A percentile compares a stretch with the other conserved stretches of the same genome.
Evolutionary conservation across 1,139 yeast genomes (phyloP).

Genomic region (Scheffersomyces segobiensis): DNA sequence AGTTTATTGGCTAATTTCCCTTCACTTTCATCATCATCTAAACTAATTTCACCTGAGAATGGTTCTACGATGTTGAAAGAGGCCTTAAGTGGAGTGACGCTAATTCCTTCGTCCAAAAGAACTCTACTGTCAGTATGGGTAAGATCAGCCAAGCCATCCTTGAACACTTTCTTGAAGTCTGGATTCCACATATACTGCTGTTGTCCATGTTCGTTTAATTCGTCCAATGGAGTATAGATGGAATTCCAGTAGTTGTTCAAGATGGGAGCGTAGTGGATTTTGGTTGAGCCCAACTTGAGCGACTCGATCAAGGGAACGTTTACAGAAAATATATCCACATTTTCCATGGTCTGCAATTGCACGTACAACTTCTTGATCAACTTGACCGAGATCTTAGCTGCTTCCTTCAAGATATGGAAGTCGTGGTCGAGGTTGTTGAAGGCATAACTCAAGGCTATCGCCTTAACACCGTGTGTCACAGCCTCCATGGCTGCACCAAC

Average conservation of each 20-base stretch:
- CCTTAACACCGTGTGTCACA: constrained; percentile 69
- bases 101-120: constrained; percentile 49
- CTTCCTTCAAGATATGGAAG: constrained; percentile 56
- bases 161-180: constrained; percentile 68
- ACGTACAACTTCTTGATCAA: constrained; percentile 58
- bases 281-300: constrained; percentile 53
- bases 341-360: constrained; percentile 50
- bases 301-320: constrained; percentile 72
- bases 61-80: constrained; percentile 59
- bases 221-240: constrained; percentile 36
- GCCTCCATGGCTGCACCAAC: constrained; percentile 98
- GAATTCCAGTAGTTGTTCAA: constrained; percentile 79
- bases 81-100: constrained; percentile 86
- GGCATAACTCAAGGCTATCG: constrained; percentile 85
- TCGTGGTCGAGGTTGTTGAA: constrained; percentile 60
- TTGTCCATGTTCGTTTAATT: constrained; percentile 25
- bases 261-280: constrained; percentile 72
- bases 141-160: constrained; percentile 53
- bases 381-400: constrained; percentile 66
- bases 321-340: constrained; percentile 74
- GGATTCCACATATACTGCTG: constrained; percentile 76
- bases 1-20: neutral
- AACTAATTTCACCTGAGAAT: constrained; percentile 55
- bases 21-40: constrained; percentile 22
- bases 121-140: constrained; percentile 61